These are phyloP conservation scores for Onygenales sp. DNA, from an alignment of 2,329 filamentous ascomycete genomes.

Conservation along the genomic window DNA sequence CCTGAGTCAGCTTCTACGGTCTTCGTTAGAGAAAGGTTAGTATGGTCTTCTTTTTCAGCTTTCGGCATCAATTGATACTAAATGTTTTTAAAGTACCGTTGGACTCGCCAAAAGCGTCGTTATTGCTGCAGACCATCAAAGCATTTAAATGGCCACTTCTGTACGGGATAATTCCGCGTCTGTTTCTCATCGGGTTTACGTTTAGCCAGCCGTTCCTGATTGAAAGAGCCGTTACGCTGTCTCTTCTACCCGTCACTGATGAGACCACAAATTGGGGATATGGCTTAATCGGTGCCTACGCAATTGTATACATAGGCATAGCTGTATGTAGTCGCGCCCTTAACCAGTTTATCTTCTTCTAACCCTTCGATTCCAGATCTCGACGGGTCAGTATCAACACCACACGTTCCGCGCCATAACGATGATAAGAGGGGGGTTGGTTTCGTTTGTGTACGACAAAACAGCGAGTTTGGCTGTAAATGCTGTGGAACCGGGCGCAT, in stretches of 20 bases:
- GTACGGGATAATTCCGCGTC: constrained; percentile 22
- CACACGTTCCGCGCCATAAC: constrained; percentile 33
- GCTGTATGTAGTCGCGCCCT: constrained; percentile 21
- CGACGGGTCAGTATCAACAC: constrained; percentile 34
- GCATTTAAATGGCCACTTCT: constrained; percentile 25
- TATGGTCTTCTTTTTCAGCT: background rate
- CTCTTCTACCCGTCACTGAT: constrained; percentile 19
- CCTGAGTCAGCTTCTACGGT: constrained; percentile 18
- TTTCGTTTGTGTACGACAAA: constrained; percentile 44
- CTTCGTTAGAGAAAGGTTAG: constrained; percentile 32
- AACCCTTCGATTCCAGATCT: constrained; percentile 17
- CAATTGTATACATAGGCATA: constrained; percentile 33
- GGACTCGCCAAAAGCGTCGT: background rate
- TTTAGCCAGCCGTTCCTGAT: constrained; percentile 31
- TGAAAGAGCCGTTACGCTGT: constrained; percentile 26
- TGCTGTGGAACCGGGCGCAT: constrained; percentile 26
- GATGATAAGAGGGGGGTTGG: constrained; percentile 33
- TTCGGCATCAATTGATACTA: background rate
- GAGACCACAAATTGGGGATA: constrained; percentile 29
- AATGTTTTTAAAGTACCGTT: background rate
- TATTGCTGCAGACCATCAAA: constrained; percentile 19
- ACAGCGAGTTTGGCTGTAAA: constrained; percentile 23
- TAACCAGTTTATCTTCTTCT: background rate
- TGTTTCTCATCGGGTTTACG: constrained; percentile 26
- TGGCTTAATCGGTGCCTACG: constrained; percentile 35